Base-by-base conservation (phyloP, 805 yeast species). In the Lipomyces chichibuensis region DNA sequence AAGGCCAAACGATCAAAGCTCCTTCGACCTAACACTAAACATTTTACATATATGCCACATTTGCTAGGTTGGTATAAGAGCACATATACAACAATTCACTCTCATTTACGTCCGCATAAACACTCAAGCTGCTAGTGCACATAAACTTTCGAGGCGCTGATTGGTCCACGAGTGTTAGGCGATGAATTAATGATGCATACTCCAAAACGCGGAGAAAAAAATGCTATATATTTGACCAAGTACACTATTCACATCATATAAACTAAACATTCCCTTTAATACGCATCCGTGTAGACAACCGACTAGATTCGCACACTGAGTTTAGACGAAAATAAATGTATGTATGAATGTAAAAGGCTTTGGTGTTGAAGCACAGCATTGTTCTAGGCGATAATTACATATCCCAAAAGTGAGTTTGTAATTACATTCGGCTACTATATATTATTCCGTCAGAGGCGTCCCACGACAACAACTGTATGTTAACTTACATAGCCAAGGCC, bases 401-500 rank as follows among this genome's bases (percentile, higher is more conserved):
- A 8, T 43, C 49, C 49, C 49, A 43, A 17, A 13, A 1, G 13
- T 37, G n/a, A 13, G 43, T 37, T 13, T 17, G 5, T 3, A 17
- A 56, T 65, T 27, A 65, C 67, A 65, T 65, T 64, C 61, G 60
- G 67, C 67, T 65, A 37, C 67, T 65, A 55, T 58, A 56, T 27
- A 57, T 4, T 57, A 43, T 51, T 27, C n/a, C 13, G 49, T 63
- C 58, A 63, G 65, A 25, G 17, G 35, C 23, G 46, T 7, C 49
- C 49, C 23, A n/a, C 20, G 8, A n/a, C 3, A 9, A n/a, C 17
- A 9, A 46, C 37, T 29, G 20, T 23, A 59, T 25, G 63, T 53
- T 5, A 17, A 60, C 71, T 57, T 66, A 69, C 71, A 69, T n/a
- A 43, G 70, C 70, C 54, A 59, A 49, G 17, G 63, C 62, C 25